phyloP scores from a whole-genome alignment of 2,329 filamentous ascomycete species.

The Clarireedia hainanense region DNA sequence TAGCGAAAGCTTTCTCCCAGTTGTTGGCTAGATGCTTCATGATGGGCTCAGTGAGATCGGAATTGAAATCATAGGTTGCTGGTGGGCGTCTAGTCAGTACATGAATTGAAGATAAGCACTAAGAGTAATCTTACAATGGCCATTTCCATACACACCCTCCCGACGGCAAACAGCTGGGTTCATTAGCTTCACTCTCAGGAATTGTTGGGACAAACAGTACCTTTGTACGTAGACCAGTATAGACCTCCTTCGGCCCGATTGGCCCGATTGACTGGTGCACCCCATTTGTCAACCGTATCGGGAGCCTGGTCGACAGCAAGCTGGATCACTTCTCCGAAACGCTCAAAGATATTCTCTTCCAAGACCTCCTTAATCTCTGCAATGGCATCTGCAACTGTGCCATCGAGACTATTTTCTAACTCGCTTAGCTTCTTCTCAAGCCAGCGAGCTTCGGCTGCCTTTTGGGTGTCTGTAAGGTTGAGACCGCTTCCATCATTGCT shows the following conservation, averaged over 20 bases:
- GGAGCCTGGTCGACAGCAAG: constrained; percentile 32
- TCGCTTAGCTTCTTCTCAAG: constrained; percentile 33
- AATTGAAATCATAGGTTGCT: not conserved
- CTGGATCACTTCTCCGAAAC: constrained; percentile 33
- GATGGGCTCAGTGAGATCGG: constrained; percentile 13
- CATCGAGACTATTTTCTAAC: constrained; percentile 36
- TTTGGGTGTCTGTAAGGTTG: constrained; percentile 35
- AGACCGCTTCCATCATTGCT: constrained; percentile 34
- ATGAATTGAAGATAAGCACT: too few relatives aligned
- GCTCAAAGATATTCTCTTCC: constrained; percentile 38
- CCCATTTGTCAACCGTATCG: constrained; percentile 34
- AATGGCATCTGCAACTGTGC: constrained; percentile 33
- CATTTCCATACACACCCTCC: constrained; percentile 38
- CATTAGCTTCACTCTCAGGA: not conserved
- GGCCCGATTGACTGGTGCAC: constrained; percentile 28
- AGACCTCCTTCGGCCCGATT: constrained; percentile 38
- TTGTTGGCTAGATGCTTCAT: constrained; percentile 18
- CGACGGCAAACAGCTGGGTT: constrained; percentile 40
- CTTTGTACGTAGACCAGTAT: constrained; percentile 44
- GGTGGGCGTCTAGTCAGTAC: not conserved
- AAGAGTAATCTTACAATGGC: constrained; percentile 21
- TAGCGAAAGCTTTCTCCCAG: constrained; percentile 32
- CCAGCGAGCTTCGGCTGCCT: constrained; percentile 31
- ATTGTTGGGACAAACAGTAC: not conserved
- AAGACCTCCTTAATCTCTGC: constrained; percentile 34